Conservation (phyloP, 139 green algal species). For the Micromonas pusilla region DNA sequence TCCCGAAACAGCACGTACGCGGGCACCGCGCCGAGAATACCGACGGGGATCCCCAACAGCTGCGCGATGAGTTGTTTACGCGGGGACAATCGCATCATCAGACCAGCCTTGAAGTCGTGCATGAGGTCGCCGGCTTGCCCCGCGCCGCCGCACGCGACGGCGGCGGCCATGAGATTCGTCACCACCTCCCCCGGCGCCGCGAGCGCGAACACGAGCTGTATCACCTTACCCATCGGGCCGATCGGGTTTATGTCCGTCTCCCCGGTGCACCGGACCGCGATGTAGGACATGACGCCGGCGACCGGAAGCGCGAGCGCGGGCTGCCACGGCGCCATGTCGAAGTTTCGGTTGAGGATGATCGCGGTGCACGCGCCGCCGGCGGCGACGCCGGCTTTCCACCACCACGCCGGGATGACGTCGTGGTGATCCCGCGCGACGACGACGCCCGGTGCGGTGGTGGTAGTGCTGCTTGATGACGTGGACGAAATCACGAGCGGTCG, state of each 20-base stretch:
- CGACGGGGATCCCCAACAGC: slow-evolving; percentile 29
- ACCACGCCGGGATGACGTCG: slow-evolving; percentile 9
- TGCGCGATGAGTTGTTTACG: slow-evolving; percentile 29
- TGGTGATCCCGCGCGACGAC: background rate
- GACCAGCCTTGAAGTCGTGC: slow-evolving; percentile 25
- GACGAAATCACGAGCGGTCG: no score
- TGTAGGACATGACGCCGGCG: slow-evolving; percentile 17
- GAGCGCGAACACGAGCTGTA: slow-evolving; percentile 30
- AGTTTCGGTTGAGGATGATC: background rate
- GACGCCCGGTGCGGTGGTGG: background rate
- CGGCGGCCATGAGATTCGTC: slow-evolving; percentile 22
- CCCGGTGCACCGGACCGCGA: slow-evolving; percentile 22
- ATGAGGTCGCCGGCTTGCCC: slow-evolving; percentile 24
- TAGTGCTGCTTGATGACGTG: background rate
- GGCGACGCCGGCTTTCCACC: slow-evolving; percentile 18
- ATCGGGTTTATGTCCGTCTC: slow-evolving; percentile 34
- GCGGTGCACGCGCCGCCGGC: background rate
- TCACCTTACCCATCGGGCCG: slow-evolving; percentile 27
- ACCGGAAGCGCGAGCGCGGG: slow-evolving; percentile 9
- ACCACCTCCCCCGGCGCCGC: slow-evolving; percentile 10
- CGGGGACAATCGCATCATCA: slow-evolving; percentile 13
- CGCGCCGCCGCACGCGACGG: slow-evolving; percentile 20
- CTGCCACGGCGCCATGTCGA: slow-evolving; percentile 14
- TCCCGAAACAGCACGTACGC: slow-evolving; percentile 19
- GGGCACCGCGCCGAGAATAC: slow-evolving; percentile 14